Evolutionary conservation across 2,329 filamentous ascomycete genomes (phyloP).

Genomic region (Zymoseptoria tritici): DNA sequence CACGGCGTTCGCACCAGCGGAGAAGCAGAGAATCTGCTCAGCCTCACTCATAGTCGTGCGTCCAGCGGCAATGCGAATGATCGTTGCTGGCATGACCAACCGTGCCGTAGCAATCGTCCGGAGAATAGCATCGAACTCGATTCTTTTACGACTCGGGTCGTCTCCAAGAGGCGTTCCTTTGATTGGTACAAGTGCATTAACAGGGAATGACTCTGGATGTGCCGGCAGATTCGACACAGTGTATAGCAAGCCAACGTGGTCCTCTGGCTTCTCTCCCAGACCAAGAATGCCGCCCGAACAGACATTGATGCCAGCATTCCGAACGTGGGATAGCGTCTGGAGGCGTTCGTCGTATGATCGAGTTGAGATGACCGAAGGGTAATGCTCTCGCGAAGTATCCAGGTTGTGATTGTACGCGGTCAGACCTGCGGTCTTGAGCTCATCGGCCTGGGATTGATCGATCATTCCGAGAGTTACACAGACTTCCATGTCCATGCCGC

Average conservation of each 20-base stretch:
- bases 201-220: slow-evolving; percentile 85
- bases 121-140: slow-evolving; percentile 70
- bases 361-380: slow-evolving; percentile 78
- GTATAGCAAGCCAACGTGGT: slow-evolving; percentile 75
- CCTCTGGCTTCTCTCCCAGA: slow-evolving; percentile 67
- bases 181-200: slow-evolving; percentile 86
- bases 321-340: slow-evolving; percentile 69
- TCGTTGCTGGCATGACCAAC: slow-evolving; percentile 74
- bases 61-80: slow-evolving; percentile 79
- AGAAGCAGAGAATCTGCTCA: slow-evolving; percentile 82
- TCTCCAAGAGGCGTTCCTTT: slow-evolving; percentile 81
- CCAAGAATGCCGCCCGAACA: slow-evolving; percentile 86
- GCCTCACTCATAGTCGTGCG: slow-evolving; percentile 79
- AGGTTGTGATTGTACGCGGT: slow-evolving; percentile 95
- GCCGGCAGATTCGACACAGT: slow-evolving; percentile 72
- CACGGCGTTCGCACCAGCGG: slow-evolving; percentile 87
- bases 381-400: slow-evolving; percentile 83
- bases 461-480: slow-evolving; percentile 96
- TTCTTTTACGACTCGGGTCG: slow-evolving; percentile 43
- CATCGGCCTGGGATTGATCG: slow-evolving; percentile 64
- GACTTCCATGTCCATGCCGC: slow-evolving; percentile 76
- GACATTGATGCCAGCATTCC: slow-evolving; percentile 80
- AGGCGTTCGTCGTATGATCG: slow-evolving; percentile 81
- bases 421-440: slow-evolving; percentile 74
- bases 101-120: slow-evolving; percentile 78